Percentiles rank a stretch among this genome's conserved stretches.
Evolutionary conservation across 768 basidiomycete species (phyloP).

Genomic region (Gloeophyllum trabeum): DNA sequence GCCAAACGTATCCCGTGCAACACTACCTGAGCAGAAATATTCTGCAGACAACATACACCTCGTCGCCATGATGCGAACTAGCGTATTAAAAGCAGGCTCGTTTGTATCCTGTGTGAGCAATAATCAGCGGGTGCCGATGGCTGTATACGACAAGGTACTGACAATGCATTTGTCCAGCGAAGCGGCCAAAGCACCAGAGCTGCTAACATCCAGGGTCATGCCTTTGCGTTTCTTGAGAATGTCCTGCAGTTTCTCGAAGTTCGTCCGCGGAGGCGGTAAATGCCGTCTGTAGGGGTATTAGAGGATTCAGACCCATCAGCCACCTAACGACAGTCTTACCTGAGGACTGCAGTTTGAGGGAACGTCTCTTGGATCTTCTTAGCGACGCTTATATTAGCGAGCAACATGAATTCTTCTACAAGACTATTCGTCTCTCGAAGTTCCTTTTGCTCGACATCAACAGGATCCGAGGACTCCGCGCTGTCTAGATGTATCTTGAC

Average conservation of each 20-base stretch:
- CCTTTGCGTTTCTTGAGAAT: slow-evolving; percentile 80
- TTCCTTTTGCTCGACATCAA: slow-evolving; percentile 95
- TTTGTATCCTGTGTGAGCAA: slow-evolving; percentile 47
- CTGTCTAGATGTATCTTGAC: slow-evolving; percentile 95
- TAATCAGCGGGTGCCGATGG: slow-evolving; percentile 1
- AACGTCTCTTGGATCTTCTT: slow-evolving; percentile 86
- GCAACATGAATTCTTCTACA: slow-evolving; percentile 98
- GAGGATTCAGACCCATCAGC: slow-evolving; percentile 3
- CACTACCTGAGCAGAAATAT: slow-evolving; percentile 95
- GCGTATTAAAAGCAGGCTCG: slow-evolving; percentile 90
- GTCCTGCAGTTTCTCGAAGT: slow-evolving; percentile 94
- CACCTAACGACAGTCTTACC: slow-evolving; percentile 29
- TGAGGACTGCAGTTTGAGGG: slow-evolving; percentile 89
- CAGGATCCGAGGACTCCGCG: slow-evolving; percentile 87
- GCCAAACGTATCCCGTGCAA: slow-evolving; percentile 83
- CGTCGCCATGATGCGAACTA: slow-evolving; percentile 98
- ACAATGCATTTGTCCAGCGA: slow-evolving; percentile 86
- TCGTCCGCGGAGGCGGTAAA: slow-evolving; percentile 80
- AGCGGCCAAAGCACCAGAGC: slow-evolving; percentile 78
- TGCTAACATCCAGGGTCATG: slow-evolving; percentile 78
- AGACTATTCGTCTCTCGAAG: slow-evolving; percentile 88
- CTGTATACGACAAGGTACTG: slow-evolving; percentile 19
- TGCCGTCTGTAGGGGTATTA: slow-evolving; percentile 56
- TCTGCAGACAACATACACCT: slow-evolving; percentile 97
- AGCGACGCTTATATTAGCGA: slow-evolving; percentile 94